These are phyloP conservation scores for Rossbeevera mucosa DNA, from an alignment of 768 basidiomycete genomes.

Conservation along the genomic window DNA sequence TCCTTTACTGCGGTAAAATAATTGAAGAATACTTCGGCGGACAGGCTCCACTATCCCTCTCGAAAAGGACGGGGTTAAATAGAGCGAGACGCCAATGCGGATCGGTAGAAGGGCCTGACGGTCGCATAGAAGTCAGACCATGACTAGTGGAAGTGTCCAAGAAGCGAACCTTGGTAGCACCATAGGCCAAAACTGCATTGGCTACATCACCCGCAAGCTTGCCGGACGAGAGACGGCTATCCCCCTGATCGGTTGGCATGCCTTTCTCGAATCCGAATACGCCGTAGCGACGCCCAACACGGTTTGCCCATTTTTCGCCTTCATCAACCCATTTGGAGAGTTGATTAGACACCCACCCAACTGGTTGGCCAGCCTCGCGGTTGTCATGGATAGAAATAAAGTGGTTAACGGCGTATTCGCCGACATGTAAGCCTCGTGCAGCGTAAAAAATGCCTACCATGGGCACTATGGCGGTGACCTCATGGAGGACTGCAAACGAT, in stretches of 20 bases:
- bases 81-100: slow-evolving; percentile 68
- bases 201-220: slow-evolving; percentile 71
- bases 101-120: slow-evolving; percentile 67
- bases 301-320: slow-evolving; percentile 65
- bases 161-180: slow-evolving; percentile 61
- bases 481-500: slow-evolving; percentile 83
- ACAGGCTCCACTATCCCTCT: slow-evolving; percentile 62
- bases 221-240: slow-evolving; percentile 22
- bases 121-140: not conserved
- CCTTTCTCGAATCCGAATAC: slow-evolving; percentile 72
- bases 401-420: slow-evolving; percentile 54
- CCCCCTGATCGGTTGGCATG: slow-evolving; percentile 1
- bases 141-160: not conserved
- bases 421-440: slow-evolving; percentile 62
- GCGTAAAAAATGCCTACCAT: slow-evolving; percentile 70
- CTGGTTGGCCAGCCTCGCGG: slow-evolving; percentile 9
- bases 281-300: slow-evolving; percentile 74
- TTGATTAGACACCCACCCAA: slow-evolving; percentile 41
- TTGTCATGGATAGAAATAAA: slow-evolving; percentile 17
- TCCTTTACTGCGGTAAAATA: slow-evolving; percentile 13
- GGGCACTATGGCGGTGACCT: slow-evolving; percentile 76
- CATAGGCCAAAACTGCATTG: slow-evolving; percentile 80
- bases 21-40: slow-evolving; percentile 27
- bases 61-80: slow-evolving; percentile 70
- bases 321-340: slow-evolving; percentile 67